Evolutionary conservation across 1,139 yeast species (phyloP).

Genomic region (Candida freyschussii): DNA sequence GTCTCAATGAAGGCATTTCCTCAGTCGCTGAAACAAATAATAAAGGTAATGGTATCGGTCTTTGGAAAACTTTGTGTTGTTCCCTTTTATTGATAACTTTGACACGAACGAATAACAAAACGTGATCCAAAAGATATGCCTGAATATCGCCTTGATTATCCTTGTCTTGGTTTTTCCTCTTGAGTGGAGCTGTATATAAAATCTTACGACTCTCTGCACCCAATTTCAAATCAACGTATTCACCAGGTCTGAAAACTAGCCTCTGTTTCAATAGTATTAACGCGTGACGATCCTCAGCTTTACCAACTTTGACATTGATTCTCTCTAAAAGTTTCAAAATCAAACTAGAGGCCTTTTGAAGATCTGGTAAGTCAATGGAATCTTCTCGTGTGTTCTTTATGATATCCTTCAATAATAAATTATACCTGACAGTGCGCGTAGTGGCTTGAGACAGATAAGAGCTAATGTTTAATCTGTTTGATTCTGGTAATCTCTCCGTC

Average conservation of each 20-base stretch:
- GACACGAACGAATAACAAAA: slow-evolving; percentile 77
- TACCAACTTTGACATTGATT: slow-evolving; percentile 90
- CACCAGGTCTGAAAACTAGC: slow-evolving; percentile 70
- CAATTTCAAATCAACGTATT: slow-evolving; percentile 80
- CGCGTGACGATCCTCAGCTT: slow-evolving; percentile 88
- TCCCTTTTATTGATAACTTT: slow-evolving; percentile 88
- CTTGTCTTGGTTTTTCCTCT: slow-evolving; percentile 74
- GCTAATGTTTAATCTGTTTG: slow-evolving; percentile 78
- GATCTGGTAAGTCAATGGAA: slow-evolving; percentile 56
- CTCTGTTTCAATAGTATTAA: slow-evolving; percentile 81
- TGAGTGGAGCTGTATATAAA: slow-evolving; percentile 68
- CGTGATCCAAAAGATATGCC: slow-evolving; percentile 84
- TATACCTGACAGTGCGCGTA: slow-evolving; percentile 93
- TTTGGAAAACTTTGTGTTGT: slow-evolving; percentile 83
- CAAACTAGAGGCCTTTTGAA: slow-evolving; percentile 70
- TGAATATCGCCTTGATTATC: slow-evolving; percentile 69
- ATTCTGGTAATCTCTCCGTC: slow-evolving; percentile 83
- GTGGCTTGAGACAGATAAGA: slow-evolving; percentile 95
- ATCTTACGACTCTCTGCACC: slow-evolving; percentile 78
- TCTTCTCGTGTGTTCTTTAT: slow-evolving; percentile 73
- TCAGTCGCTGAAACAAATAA: slow-evolving; percentile 72
- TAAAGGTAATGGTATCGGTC: slow-evolving; percentile 88
- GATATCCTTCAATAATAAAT: slow-evolving; percentile 76
- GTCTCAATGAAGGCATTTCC: slow-evolving; percentile 63
- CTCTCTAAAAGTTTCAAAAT: slow-evolving; percentile 71